These are phyloP conservation scores for Alternaria brassicicola DNA, from an alignment of 2,329 filamentous ascomycete species.

Conservation along the genomic window DNA sequence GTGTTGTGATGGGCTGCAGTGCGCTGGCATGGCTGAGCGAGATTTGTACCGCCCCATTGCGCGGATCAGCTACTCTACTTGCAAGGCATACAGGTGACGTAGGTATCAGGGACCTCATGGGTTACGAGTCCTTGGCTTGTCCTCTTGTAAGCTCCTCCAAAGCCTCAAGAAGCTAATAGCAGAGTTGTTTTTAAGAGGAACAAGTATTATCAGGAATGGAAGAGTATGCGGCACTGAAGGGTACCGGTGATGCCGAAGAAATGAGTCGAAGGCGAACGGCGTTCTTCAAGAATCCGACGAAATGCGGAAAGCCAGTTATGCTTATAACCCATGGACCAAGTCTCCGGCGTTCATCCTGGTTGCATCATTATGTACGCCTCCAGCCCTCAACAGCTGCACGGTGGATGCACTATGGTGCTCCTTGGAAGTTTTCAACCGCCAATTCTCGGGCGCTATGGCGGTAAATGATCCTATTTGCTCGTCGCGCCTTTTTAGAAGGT, in stretches of 20 bases:
- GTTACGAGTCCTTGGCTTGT: too few species aligned
- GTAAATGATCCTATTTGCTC: too few species aligned
- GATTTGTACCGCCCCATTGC: not conserved
- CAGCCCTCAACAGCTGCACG: not conserved
- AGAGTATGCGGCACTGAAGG: not conserved
- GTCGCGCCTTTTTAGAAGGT: too few species aligned
- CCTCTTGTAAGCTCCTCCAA: too few species aligned
- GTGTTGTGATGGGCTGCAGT: not conserved
- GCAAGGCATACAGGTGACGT: not conserved
- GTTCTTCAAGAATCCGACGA: not conserved
- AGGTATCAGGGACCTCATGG: not conserved
- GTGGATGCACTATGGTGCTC: too few species aligned
- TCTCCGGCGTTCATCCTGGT: not conserved
- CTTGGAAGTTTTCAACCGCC: too few species aligned
- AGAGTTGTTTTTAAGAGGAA: not conserved
- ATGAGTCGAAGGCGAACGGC: not conserved
- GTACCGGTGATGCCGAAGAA: not conserved
- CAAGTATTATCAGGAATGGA: not conserved
- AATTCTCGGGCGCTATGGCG: too few species aligned
- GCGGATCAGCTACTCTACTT: not conserved
- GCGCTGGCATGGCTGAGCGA: not conserved
- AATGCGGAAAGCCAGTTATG: not conserved
- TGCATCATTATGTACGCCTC: not conserved
- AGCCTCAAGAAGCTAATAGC: not conserved
- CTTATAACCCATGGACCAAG: not conserved